These are phyloP conservation scores for Albatrellus sp. DNA, from an alignment of 1,284 basidiomycete species.

Conservation along the genomic window DNA sequence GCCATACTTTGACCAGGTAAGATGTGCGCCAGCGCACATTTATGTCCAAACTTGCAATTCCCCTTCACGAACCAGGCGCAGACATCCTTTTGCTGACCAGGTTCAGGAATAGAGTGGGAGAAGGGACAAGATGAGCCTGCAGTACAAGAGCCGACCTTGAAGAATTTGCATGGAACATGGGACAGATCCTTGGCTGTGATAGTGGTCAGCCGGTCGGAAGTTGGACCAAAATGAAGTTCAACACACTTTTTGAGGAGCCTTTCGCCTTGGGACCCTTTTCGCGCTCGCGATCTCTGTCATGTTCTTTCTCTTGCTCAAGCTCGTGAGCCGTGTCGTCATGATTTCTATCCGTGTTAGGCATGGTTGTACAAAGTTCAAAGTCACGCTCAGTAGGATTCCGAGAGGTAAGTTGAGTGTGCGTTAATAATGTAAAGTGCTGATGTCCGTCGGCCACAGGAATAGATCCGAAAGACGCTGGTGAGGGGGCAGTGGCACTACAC, in stretches of 20 bases:
- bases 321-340: constrained; percentile 19
- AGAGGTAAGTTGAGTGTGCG: constrained; percentile 3
- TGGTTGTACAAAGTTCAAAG: constrained; percentile 3
- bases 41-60: constrained; percentile 97
- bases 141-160: constrained; percentile 86
- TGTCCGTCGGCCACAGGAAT: background rate
- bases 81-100: constrained; percentile 78
- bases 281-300: constrained; percentile 21
- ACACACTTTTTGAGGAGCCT: constrained; percentile 24
- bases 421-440: background rate
- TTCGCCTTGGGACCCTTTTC: constrained; percentile 23
- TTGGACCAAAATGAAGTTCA: constrained; percentile 6
- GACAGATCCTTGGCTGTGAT: constrained; percentile 72
- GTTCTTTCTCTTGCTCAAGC: constrained; percentile 19
- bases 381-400: background rate
- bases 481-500: constrained; percentile 7
- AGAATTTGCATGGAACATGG: constrained; percentile 98
- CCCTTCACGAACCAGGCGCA: constrained; percentile 95
- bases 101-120: constrained; percentile 61
- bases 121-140: constrained; percentile 94
- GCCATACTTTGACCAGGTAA: constrained; percentile 88
- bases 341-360: constrained; percentile 21
- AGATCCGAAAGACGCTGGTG: constrained; percentile 7
- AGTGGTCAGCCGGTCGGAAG: constrained; percentile 1
- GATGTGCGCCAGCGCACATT: constrained; percentile 90